Evolutionary conservation across 164 flowering plant species (phyloP).

Genomic region (Houttuynia cordata): DNA sequence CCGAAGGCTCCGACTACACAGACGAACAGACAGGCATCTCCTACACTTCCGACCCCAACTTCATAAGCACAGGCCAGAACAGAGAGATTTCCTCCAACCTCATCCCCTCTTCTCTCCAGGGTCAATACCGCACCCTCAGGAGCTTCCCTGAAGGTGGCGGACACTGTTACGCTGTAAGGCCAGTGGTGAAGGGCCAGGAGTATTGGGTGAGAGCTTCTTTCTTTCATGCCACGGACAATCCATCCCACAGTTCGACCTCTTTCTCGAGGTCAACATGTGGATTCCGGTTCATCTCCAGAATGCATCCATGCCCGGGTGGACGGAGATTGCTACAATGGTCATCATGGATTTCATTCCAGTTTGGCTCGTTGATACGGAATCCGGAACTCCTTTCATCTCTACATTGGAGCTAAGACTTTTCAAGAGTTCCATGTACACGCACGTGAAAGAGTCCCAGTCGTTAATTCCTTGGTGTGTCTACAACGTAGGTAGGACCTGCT

Average conservation of each 20-base stretch:
- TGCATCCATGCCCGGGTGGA: not conserved
- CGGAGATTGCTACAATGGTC: conserved; percentile 22
- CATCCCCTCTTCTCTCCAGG: not conserved
- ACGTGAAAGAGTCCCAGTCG: conserved; percentile 8
- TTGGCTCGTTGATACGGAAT: conserved; percentile 27
- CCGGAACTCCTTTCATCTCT: conserved; percentile 34
- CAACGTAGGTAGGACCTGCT: conserved; percentile 12
- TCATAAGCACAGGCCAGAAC: conserved; percentile 3
- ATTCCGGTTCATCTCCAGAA: conserved; percentile 8
- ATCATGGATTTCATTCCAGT: conserved; percentile 8
- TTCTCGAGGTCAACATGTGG: conserved; percentile 28
- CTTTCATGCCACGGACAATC: conserved; percentile 10
- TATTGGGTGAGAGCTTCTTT: conserved; percentile 6
- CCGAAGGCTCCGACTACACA: not conserved
- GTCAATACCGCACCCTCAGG: not conserved
- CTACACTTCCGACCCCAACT: conserved; percentile 2
- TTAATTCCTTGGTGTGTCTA: conserved; percentile 11
- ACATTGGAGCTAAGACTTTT: conserved; percentile 26
- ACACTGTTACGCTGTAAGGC: conserved; percentile 4
- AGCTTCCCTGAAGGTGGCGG: conserved; percentile 3
- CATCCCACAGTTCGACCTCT: conserved; percentile 27
- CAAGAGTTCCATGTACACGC: conserved; percentile 8
- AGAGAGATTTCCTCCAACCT: not conserved
- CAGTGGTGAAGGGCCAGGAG: not conserved
- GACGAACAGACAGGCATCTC: conserved; percentile 1